phyloP scores from a whole-genome alignment of 192 early-diverging fungal genomes.

The Gonapodya prolifera region DNA sequence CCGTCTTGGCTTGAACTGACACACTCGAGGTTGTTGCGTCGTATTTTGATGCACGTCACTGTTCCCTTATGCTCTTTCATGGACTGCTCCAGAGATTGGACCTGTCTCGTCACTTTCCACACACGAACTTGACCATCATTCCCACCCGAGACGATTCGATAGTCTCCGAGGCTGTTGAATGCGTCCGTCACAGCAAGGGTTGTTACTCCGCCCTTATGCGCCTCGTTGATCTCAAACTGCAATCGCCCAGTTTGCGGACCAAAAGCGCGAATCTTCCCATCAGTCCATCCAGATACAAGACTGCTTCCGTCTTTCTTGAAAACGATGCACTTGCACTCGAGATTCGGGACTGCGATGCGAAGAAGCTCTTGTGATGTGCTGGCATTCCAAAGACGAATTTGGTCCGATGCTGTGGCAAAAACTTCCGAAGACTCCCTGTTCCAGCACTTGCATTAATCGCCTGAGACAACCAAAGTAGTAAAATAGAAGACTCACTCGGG shows the following conservation, averaged over 20 bases:
- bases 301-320: constrained; percentile 43
- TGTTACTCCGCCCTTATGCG: constrained; percentile 38
- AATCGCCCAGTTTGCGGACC: constrained; percentile 42
- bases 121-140: constrained; percentile 48
- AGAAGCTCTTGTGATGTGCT: constrained; percentile 30
- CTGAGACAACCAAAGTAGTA: no score
- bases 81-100: constrained; percentile 31
- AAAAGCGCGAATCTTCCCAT: constrained; percentile 48
- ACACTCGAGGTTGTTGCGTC: constrained; percentile 42
- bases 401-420: constrained; percentile 43
- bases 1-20: constrained; percentile 39
- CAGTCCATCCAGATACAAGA: constrained; percentile 40
- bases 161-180: constrained; percentile 26
- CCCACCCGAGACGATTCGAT: constrained; percentile 40
- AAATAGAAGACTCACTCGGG: constrained; percentile 21
- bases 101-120: constrained; percentile 30
- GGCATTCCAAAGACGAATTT: constrained; percentile 44
- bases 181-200: constrained; percentile 36
- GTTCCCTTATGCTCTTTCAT: constrained; percentile 54
- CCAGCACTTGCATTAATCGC: no score
- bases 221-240: constrained; percentile 44
- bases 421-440: constrained; percentile 34
- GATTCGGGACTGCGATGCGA: constrained; percentile 39
- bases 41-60: constrained; percentile 45
- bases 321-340: constrained; percentile 42